Conservation (phyloP, 371 early-diverging fungal species). For the Lichtheimia ramosa region DNA sequence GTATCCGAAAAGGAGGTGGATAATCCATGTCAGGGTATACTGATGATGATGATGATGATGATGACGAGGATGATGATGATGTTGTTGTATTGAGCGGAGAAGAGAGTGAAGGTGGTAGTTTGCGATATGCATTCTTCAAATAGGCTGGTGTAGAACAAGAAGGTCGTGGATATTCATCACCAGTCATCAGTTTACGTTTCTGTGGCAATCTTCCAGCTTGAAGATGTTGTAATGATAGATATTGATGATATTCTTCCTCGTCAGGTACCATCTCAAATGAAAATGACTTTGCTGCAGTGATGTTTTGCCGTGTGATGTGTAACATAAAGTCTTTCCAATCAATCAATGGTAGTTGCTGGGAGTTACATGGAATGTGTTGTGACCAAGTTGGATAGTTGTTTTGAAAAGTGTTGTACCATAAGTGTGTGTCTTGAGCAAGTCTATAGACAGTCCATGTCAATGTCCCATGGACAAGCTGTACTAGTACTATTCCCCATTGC, state of each 20-base stretch:
- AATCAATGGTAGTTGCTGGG: constrained; percentile 17
- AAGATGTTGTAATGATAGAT: constrained; percentile 8
- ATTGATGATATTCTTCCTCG: constrained; percentile 5
- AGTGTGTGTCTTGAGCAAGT: constrained; percentile 18
- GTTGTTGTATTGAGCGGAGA: neutral
- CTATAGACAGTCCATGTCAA: neutral
- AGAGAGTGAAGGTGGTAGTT: neutral
- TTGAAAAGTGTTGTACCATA: constrained; percentile 35
- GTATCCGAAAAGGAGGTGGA: constrained; percentile 28
- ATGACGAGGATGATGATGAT: neutral
- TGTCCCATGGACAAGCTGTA: too few species aligned
- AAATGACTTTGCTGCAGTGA: constrained; percentile 10
- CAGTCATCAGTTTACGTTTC: neutral
- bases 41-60: neutral
- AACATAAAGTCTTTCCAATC: constrained; percentile 38
- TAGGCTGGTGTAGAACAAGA: constrained; percentile 3
- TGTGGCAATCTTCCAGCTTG: constrained; percentile 2
- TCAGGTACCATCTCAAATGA: constrained; percentile 21
- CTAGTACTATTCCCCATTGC: neutral
- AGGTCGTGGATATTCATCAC: constrained; percentile 1
- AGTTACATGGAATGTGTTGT: constrained; percentile 19
- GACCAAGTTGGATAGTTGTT: constrained; percentile 30
- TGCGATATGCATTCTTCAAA: neutral
- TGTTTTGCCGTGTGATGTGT: constrained; percentile 20
- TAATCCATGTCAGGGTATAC: constrained; percentile 1